Evolutionary conservation across 23 red algal species (phyloP), one percentile per base, ranked within the genome.

Genomic region (Gracilaria domingensis): DNA sequence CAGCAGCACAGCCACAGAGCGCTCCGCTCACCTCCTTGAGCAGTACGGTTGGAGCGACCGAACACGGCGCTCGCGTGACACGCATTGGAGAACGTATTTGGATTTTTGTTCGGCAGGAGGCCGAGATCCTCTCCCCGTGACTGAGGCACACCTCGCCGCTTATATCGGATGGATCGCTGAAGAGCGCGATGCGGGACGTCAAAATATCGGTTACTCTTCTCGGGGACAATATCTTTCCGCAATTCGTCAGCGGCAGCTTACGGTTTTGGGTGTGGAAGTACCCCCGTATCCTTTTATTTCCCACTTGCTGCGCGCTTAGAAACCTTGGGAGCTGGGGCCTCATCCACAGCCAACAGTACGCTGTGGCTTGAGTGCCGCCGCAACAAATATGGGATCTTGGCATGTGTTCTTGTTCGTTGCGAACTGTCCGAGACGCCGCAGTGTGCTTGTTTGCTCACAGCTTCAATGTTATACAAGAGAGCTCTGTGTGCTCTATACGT

Each of bases 401-500:
- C 25, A 71, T 73, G 82, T 4, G 0, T 25, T 51, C 36, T 53
- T 11, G 7, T 2, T 44, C 36, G 2, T 0, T 55, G n/a, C 17
- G 34, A 26, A 25, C 30, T 6, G 29, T 84, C 3, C 81, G 58
- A 5, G 81, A 84, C 45, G 24, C 81, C 8, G 57, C 61, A 1
- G 40, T 72, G 23, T 72, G 44, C 28, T 4, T 86, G 12, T 86
- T 51, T 67, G 34, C 61, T 4, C 54, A 51, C 48, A 67, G 59
- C 55, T 40, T 86, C 12, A 71, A 86, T 25, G 82, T 37, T 48
- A 28, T 86, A 13, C 30, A 45, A 8, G 64, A 73, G 24, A 86
- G 82, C 28, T 86, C 64, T 25, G 33, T 84, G 29, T 30, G 30
- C 42, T 84, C 81, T 36, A 0, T 84, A 3, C 81, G 8, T 36